A percentile compares a stretch with the other conserved stretches of the same genome.
Evolutionary conservation across 202 grass and related monocot species (phyloP).

Genomic region (Digitaria exilis): DNA sequence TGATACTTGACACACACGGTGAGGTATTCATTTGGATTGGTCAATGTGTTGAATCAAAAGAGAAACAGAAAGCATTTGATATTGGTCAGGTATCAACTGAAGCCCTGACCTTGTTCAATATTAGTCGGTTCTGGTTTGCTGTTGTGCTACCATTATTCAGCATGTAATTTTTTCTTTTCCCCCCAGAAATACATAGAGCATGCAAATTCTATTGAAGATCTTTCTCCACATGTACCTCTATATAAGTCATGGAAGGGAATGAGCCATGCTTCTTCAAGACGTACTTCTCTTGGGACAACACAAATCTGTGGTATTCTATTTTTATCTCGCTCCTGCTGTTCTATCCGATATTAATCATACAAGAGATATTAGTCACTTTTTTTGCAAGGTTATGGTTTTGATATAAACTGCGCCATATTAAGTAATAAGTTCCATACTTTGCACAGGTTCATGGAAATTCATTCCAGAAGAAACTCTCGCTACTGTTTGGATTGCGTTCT

Average conservation of each 20-base stretch:
- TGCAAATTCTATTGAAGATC: constrained; percentile 80
- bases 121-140: constrained; percentile 17
- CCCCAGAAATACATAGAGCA: constrained; percentile 93
- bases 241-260: constrained; percentile 88
- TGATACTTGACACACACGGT: constrained; percentile 91
- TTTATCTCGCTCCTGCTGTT: constrained; percentile 31
- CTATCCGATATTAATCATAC: constrained; percentile 11
- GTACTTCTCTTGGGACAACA: constrained; percentile 92
- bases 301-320: constrained; percentile 66
- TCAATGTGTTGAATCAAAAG: constrained; percentile 79
- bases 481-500: constrained; percentile 88
- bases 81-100: constrained; percentile 71
- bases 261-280: constrained; percentile 93
- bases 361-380: constrained; percentile 8
- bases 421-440: constrained; percentile 38
- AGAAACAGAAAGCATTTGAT: constrained; percentile 92
- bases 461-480: constrained; percentile 89
- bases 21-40: constrained; percentile 96
- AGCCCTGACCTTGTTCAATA: constrained; percentile 20
- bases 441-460: constrained; percentile 95
- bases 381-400: neutral
- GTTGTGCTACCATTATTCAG: constrained; percentile 12
- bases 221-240: constrained; percentile 75
- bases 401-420: constrained; percentile 26
- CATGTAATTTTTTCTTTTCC: constrained; percentile 19